Percentiles rank a stretch among this genome's conserved stretches.
phyloP scores from a whole-genome alignment of 169 alveolate genomes.

The Babesia caballi region DNA sequence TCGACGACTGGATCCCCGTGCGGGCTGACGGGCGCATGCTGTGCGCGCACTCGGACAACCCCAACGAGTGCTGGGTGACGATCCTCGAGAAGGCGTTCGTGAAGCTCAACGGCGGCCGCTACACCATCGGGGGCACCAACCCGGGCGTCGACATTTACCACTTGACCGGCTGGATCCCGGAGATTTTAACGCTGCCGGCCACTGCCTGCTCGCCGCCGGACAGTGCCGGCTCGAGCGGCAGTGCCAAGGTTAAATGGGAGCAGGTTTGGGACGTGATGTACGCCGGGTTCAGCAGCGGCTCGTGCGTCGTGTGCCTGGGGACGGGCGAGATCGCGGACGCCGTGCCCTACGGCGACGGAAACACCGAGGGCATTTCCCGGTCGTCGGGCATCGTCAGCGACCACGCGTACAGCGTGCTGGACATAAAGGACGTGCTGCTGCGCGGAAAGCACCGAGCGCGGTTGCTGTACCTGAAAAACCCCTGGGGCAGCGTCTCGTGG shows the following conservation, averaged over 20 bases:
- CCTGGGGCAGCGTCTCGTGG: conserved; percentile 92
- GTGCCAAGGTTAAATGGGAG: conserved; percentile 24
- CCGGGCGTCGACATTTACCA: conserved; percentile 90
- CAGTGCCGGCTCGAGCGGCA: background rate
- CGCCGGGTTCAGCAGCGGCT: conserved; percentile 73
- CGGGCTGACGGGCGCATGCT: conserved; percentile 72
- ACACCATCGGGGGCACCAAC: conserved; percentile 88
- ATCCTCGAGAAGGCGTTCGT: conserved; percentile 91
- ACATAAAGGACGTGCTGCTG: conserved; percentile 67
- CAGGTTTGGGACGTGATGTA: conserved; percentile 67
- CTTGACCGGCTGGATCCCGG: conserved; percentile 93
- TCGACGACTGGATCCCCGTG: conserved; percentile 90
- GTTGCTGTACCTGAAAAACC: conserved; percentile 85
- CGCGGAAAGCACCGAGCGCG: conserved; percentile 48
- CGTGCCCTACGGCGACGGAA: conserved; percentile 68
- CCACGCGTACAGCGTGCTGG: conserved; percentile 85
- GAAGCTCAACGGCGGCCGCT: conserved; percentile 86
- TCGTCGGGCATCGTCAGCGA: conserved; percentile 77
- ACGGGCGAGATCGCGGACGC: conserved; percentile 76
- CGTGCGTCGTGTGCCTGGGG: conserved; percentile 81
- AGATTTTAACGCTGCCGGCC: conserved; percentile 31
- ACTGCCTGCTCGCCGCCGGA: background rate
- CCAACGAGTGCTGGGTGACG: conserved; percentile 87
- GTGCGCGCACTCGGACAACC: conserved; percentile 84
- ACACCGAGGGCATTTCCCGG: conserved; percentile 78